Base-by-base conservation (phyloP, 2,329 filamentous ascomycete genomes). In the Pestalotiopsis sp. region DNA sequence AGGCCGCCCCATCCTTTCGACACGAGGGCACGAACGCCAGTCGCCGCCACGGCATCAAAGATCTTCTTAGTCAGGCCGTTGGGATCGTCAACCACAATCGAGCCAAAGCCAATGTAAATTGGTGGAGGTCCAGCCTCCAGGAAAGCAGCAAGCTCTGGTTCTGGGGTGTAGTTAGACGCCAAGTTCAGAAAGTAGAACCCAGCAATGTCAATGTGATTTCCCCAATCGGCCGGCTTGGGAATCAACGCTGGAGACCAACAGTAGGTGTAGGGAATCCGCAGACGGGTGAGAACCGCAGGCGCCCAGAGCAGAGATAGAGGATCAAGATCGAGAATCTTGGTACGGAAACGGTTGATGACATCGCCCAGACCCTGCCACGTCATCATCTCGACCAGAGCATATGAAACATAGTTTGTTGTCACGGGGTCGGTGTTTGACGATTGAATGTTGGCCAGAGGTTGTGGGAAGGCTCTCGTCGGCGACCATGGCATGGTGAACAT, bases 401-500 rank as follows among this genome's bases (percentile, higher is more conserved):
- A 97, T 0, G 91, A 92, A 67, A 97, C 85, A 75, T 93, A 95
- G 73, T 96, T 97, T 0, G 92, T 78, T 13, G 76, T 78, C 14
- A 78, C 88, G 4, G 88, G 84, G 73, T 96, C 93, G 1, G 91
- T 91, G 72, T 94, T 93, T 20, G 76, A 75, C 20, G 76, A 78
- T 70, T 92, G 87, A 67, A 97, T 90, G 71, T 96, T 95, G 0
- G 94, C 93, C 26, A 97, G 83, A 0, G 94, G 94, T 73, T 97
- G 94, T 0, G 93, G 92, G 71, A 97, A 97, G 0, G 91, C 88
- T 75, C 93, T 89, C 0, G 94, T 97, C 0, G 94, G 91, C 1
- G 92, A 92, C 91, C 93, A 97, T 0, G 94, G 94, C 93, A 97
- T 97, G 1, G 92, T 94, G 78, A 94, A 94, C 91, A 94, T 94